Evolutionary conservation across 768 basidiomycete species (phyloP).

Genomic region (Tulasnella sp.): DNA sequence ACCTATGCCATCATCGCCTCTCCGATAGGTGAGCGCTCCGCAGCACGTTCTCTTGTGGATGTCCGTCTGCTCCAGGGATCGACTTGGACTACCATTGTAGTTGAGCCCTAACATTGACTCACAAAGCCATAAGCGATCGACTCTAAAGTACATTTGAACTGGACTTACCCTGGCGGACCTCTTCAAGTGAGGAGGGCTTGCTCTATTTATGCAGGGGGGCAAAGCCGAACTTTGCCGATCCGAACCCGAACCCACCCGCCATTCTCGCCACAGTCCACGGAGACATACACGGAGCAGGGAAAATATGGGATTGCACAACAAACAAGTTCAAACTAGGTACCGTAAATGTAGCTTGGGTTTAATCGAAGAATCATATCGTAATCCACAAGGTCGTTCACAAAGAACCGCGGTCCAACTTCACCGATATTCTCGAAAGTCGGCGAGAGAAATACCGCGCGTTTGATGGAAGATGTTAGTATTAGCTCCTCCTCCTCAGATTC

Average conservation of each 20-base stretch:
- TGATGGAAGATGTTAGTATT: not conserved
- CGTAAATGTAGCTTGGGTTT: not conserved
- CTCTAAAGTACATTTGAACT: too few relatives aligned
- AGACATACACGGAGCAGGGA: not conserved
- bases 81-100: too few relatives aligned
- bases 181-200: too few relatives aligned
- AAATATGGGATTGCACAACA: not conserved
- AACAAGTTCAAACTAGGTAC: not conserved
- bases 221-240: not conserved
- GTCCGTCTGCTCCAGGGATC: too few relatives aligned
- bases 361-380: constrained; percentile 19
- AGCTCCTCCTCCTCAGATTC: not conserved
- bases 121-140: too few relatives aligned
- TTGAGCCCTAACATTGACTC: too few relatives aligned
- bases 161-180: too few relatives aligned
- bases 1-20: too few relatives aligned
- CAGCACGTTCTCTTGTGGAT: too few relatives aligned
- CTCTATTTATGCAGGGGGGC: not conserved
- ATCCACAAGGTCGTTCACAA: constrained; percentile 14
- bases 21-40: too few relatives aligned
- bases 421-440: not conserved
- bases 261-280: not conserved
- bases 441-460: not conserved
- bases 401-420: not conserved
- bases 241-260: not conserved